Conservation (phyloP, 805 yeast species). For the Isabelozyma heimii region DNA sequence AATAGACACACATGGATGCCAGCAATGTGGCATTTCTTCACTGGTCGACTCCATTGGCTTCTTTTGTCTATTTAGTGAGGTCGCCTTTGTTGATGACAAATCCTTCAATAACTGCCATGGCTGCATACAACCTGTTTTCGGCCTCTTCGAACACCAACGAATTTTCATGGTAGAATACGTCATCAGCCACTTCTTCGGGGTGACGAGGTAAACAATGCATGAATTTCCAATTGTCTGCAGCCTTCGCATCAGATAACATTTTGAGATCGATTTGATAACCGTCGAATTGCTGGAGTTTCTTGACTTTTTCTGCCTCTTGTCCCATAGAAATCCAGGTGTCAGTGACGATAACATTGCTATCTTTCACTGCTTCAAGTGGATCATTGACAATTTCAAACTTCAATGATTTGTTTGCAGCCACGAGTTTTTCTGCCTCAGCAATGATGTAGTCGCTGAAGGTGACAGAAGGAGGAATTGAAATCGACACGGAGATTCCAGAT, state of each 20-base stretch:
- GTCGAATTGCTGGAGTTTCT: constrained; percentile 73
- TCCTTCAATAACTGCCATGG: constrained; percentile 88
- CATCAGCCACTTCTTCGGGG: constrained; percentile 90
- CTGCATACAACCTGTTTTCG: constrained; percentile 94
- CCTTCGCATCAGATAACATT: constrained; percentile 57
- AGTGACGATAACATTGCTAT: constrained; percentile 83
- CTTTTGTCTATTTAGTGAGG: constrained; percentile 13
- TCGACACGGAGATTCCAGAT: constrained; percentile 75
- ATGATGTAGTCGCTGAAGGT: constrained; percentile 58
- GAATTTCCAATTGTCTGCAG: constrained; percentile 72
- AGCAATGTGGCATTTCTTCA: too few relatives aligned
- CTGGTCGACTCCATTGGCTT: too few relatives aligned
- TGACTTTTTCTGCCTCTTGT: constrained; percentile 74
- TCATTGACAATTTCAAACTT: constrained; percentile 62
- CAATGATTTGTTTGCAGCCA: constrained; percentile 47
- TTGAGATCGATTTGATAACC: constrained; percentile 82
- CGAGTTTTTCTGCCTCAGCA: constrained; percentile 51
- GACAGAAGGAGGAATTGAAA: constrained; percentile 81
- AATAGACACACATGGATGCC: too few relatives aligned
- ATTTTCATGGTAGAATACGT: constrained; percentile 75
- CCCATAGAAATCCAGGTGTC: constrained; percentile 99
- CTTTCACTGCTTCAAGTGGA: constrained; percentile 68
- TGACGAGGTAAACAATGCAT: constrained; percentile 99
- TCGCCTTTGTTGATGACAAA: constrained; percentile 84
- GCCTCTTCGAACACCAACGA: constrained; percentile 94